Percentiles rank a stretch among this genome's conserved stretches.
phyloP scores from a whole-genome alignment of 345 rosid genomes.

The Populus ilicifolia region DNA sequence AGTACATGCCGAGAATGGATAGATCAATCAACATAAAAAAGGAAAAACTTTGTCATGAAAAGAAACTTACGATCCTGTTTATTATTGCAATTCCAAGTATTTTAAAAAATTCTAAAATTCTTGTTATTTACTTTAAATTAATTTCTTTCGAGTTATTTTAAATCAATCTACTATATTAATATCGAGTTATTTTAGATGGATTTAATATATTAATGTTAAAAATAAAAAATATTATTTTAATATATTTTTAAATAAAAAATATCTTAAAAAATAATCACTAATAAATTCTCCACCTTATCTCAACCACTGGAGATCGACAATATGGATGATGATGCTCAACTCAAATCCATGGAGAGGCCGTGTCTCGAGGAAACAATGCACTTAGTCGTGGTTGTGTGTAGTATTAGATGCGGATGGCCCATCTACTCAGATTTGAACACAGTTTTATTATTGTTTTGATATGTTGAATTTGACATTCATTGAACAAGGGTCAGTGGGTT shows the following conservation, averaged over 20 bases:
- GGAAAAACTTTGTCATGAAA: neutral
- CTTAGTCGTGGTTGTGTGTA: slow-evolving; percentile 1
- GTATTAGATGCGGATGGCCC: slow-evolving; percentile 18
- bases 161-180: fast-evolving
- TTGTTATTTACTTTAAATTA: no score
- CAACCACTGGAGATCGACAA: slow-evolving; percentile 19
- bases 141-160: fast-evolving
- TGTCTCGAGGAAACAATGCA: slow-evolving; percentile 15
- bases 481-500: neutral
- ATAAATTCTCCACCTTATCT: slow-evolving; percentile 1
- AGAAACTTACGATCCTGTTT: no score
- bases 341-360: slow-evolving; percentile 1
- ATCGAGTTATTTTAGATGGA: fast-evolving
- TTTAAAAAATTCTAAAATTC: no score
- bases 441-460: neutral
- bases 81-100: no score
- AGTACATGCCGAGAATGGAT: neutral
- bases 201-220: no score
- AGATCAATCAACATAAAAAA: neutral
- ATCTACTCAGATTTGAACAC: neutral
- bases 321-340: slow-evolving; percentile 15
- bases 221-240: no score
- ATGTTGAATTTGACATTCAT: neutral
- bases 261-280: no score
- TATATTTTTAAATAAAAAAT: no score